Conservation (phyloP, 2,329 filamentous ascomycete species). For the Phyllosticta citriasiana region DNA sequence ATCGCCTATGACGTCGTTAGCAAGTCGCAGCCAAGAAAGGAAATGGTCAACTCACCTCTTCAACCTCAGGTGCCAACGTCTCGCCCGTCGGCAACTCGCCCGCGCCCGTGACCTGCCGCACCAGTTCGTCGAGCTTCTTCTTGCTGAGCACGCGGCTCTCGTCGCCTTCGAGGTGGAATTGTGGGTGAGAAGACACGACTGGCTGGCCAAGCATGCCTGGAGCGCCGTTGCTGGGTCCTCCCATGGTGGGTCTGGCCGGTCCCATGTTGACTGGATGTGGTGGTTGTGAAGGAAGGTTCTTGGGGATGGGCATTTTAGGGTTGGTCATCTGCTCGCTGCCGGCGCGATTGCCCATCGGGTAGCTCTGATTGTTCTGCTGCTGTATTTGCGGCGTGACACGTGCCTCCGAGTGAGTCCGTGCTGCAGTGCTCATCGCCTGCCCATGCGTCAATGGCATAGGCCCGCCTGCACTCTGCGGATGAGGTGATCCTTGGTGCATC, state of each 20-base stretch:
- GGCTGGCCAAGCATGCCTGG: constrained; percentile 83
- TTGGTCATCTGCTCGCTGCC: constrained; percentile 34
- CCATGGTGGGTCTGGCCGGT: constrained; percentile 69
- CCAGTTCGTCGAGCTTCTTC: constrained; percentile 92
- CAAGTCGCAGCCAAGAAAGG: neutral
- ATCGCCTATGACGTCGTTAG: constrained; percentile 35
- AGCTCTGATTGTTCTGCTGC: constrained; percentile 20
- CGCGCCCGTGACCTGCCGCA: constrained; percentile 83
- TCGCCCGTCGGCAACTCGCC: constrained; percentile 65
- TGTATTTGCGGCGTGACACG: constrained; percentile 23
- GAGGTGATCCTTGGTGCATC: constrained; percentile 26
- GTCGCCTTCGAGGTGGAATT: constrained; percentile 79
- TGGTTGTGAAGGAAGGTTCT: constrained; percentile 61
- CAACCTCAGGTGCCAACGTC: constrained; percentile 78
- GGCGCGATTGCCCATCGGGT: constrained; percentile 23
- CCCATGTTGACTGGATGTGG: constrained; percentile 67
- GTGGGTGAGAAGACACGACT: constrained; percentile 68
- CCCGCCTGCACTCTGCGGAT: constrained; percentile 24
- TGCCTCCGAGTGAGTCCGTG: constrained; percentile 26
- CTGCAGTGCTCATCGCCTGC: constrained; percentile 34
- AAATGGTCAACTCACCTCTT: constrained; percentile 58
- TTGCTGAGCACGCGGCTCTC: constrained; percentile 93
- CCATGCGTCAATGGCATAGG: constrained; percentile 32
- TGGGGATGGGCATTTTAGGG: constrained; percentile 72
- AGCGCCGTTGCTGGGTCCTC: constrained; percentile 62